These are phyloP conservation scores for Crithidia fasciculata DNA, from an alignment of 208 protist species.

Conservation along the genomic window DNA sequence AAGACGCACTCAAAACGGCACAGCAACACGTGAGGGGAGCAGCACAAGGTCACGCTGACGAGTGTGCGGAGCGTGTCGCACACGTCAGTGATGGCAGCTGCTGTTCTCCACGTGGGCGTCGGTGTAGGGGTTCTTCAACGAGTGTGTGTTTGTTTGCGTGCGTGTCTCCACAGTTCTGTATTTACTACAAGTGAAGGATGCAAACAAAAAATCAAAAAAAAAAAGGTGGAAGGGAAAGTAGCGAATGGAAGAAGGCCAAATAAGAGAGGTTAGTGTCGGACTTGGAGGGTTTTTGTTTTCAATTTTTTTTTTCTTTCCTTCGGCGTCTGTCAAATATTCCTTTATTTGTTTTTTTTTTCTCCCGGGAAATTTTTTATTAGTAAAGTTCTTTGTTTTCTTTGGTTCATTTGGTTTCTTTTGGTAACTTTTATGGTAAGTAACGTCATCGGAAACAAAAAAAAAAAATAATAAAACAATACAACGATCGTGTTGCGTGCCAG, in stretches of 20 bases:
- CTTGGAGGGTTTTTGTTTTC: not conserved
- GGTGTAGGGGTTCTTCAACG: no score
- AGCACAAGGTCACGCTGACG: no score
- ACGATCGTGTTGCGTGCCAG: no score
- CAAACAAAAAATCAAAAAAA: not conserved
- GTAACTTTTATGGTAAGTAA: slow-evolving; percentile 2
- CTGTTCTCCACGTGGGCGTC: no score
- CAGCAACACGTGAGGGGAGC: no score
- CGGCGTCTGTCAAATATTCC: not conserved
- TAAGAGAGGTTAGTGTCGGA: not conserved
- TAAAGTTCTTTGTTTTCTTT: not conserved
- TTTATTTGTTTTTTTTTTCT: no score
- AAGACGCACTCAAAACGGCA: no score
- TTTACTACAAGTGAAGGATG: no score
- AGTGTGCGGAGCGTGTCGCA: no score
- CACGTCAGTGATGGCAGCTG: no score
- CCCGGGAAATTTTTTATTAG: not conserved
- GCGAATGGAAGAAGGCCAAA: not conserved
- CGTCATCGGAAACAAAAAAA: slow-evolving; percentile 13
- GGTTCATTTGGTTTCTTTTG: slow-evolving; percentile 13
- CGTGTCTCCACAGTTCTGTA: no score
- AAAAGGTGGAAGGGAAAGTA: not conserved
- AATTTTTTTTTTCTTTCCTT: not conserved
- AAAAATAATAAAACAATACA: not conserved
- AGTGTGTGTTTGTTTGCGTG: no score